Evolutionary conservation across 371 early-diverging fungal genomes (phyloP), one percentile per base, ranked within the genome.

Genomic region (Scutellospora calospora): DNA sequence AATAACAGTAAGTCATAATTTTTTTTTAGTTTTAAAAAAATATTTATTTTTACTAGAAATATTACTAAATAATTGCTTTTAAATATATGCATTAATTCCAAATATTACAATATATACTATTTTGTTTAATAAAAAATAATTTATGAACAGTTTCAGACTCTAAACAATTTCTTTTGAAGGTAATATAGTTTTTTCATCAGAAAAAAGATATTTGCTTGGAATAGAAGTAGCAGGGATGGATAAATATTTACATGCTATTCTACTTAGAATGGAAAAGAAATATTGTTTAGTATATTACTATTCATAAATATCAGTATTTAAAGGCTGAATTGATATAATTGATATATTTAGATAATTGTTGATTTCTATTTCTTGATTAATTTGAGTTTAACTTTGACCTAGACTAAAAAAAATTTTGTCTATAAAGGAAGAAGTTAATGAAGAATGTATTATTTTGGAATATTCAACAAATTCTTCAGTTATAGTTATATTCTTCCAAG

Each of bases 221-320:
- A 62, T 31, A 31, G 31, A 60, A 3, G 27, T 60, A 12, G 60
- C 60, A 60, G 49, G 66, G 27, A 78, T 78, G n/a, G 51, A 78
- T 16, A 78, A 66, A 66, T 63, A 78, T 55, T 78, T 78, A 31
- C 49, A 18, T 52, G 51, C 78, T 0, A 79, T 79, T 62, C 35
- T 79, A 62, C 54, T 66, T 4, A 79, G 31, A 31, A 66, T 63
- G 9, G 69, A 51, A 38, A 59, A 68, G 2, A 27, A 79, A 52
- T 68, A 5, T 9, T 73, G n/a, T 31, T 73, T 54, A 38, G 12
- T 54, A 54, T 18, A 6, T 31, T 20, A 54, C 18, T 18, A 73
- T 73, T 73, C 5, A 54, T 73, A 73, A 54, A 73, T 6, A 12
- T 54, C 16, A 49, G 25, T 14, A 8, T 25, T 5, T 72, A 52